Evolutionary conservation across 2,329 filamentous ascomycete species (phyloP).

Genomic region (Fusarium sp.): DNA sequence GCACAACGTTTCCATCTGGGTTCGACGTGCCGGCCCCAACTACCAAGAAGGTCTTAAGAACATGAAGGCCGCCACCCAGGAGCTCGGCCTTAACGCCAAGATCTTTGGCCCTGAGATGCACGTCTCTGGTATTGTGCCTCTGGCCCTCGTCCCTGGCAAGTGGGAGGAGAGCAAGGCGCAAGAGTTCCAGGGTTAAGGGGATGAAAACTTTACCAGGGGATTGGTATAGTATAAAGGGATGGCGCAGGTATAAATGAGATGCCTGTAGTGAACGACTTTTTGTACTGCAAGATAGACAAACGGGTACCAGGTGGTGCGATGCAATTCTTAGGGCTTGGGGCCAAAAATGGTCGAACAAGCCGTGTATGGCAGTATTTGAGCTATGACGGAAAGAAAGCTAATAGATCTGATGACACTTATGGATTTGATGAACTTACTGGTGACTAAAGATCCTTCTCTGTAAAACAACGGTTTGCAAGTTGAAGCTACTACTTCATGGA

Average conservation of each 20-base stretch:
- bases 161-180: constrained; percentile 71
- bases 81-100: constrained; percentile 82
- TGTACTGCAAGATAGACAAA: constrained; percentile 54
- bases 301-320: constrained; percentile 45
- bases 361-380: constrained; percentile 48
- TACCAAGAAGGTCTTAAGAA: constrained; percentile 99
- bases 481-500: neutral
- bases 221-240: constrained; percentile 37
- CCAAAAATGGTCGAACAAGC: constrained; percentile 41
- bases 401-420: constrained; percentile 48
- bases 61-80: constrained; percentile 96
- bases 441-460: neutral
- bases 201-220: constrained; percentile 19
- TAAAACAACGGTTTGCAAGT: neutral
- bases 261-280: constrained; percentile 45
- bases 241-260: constrained; percentile 40
- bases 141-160: constrained; percentile 80
- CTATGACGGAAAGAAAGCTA: constrained; percentile 49
- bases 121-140: constrained; percentile 94
- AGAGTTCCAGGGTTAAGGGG: constrained; percentile 69
- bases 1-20: constrained; percentile 99
- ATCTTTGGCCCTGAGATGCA: constrained; percentile 86
- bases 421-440: constrained; percentile 7
- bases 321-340: constrained; percentile 43
- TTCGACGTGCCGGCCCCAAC: constrained; percentile 88